phyloP scores from a whole-genome alignment of 306 rosid genomes.

The Hippophae rhamnoides region DNA sequence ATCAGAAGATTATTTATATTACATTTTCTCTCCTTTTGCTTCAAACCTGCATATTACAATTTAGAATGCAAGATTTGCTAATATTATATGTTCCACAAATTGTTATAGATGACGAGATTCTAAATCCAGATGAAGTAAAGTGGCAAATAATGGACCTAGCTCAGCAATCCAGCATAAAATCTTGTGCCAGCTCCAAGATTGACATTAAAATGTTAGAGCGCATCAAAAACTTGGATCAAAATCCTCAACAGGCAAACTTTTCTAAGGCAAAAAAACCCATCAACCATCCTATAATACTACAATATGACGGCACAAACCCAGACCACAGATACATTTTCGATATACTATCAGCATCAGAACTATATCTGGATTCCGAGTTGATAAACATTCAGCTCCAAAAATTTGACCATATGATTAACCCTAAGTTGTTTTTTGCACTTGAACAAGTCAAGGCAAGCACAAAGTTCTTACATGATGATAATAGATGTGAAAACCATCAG shows the following conservation, averaged over 20 bases:
- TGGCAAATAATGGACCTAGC: constrained; percentile 23
- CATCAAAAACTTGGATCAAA: constrained; percentile 36
- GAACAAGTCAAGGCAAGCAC: constrained; percentile 39
- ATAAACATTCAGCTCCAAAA: constrained; percentile 30
- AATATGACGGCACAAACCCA: constrained; percentile 35
- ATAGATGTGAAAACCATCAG: constrained; percentile 7
- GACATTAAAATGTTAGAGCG: constrained; percentile 27
- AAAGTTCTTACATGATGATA: constrained; percentile 18
- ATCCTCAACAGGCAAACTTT: constrained; percentile 23
- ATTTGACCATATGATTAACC: constrained; percentile 34
- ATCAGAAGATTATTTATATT: no score
- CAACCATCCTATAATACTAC: not conserved
- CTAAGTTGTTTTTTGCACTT: constrained; percentile 50
- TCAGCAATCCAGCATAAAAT: constrained; percentile 26
- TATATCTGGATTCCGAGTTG: constrained; percentile 36
- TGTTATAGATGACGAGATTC: constrained; percentile 39
- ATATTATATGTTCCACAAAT: not conserved
- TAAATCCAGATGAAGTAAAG: constrained; percentile 30
- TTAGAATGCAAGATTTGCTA: no score
- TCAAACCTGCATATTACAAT: no score
- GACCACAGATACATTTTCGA: constrained; percentile 63
- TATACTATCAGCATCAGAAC: constrained; percentile 53
- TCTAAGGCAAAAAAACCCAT: not conserved
- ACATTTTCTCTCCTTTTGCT: no score
- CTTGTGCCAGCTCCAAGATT: constrained; percentile 27